Evolutionary conservation across 1,139 yeast species (phyloP).

Genomic region (Pneumocystis oryctolagi): DNA sequence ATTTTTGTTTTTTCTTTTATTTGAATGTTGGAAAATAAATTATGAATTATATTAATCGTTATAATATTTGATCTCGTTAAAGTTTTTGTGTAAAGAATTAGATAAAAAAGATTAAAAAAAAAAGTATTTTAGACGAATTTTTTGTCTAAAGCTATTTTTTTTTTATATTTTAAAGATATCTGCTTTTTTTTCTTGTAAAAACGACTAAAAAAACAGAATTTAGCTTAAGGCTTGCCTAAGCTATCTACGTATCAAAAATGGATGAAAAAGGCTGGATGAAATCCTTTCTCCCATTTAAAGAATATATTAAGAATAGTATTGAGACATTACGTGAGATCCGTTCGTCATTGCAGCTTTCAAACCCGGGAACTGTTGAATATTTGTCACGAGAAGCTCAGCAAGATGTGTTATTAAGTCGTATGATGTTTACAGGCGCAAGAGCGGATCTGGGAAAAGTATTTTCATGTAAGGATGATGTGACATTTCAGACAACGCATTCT

Average conservation of each 20-base stretch:
- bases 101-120: too few species aligned
- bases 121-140: too few species aligned
- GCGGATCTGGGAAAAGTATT: constrained; percentile 93
- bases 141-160: background rate
- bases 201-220: background rate
- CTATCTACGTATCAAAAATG: background rate
- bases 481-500: constrained; percentile 93
- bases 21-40: too few species aligned
- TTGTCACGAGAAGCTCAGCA: constrained; percentile 83
- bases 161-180: background rate
- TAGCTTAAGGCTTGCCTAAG: background rate
- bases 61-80: too few species aligned
- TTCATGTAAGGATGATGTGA: constrained; percentile 55
- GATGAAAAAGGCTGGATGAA: background rate
- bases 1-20: too few species aligned
- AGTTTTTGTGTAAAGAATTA: too few species aligned
- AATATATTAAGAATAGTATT: background rate
- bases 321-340: constrained; percentile 34
- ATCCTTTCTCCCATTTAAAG: background rate
- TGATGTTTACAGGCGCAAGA: constrained; percentile 88
- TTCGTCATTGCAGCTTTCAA: constrained; percentile 60
- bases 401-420: constrained; percentile 80
- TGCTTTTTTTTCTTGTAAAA: background rate
- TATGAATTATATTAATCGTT: too few species aligned
- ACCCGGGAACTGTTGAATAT: constrained; percentile 94